These are phyloP conservation scores for Botrytis pseudocinerea DNA, from an alignment of 2,329 filamentous ascomycete genomes.

Conservation along the genomic window DNA sequence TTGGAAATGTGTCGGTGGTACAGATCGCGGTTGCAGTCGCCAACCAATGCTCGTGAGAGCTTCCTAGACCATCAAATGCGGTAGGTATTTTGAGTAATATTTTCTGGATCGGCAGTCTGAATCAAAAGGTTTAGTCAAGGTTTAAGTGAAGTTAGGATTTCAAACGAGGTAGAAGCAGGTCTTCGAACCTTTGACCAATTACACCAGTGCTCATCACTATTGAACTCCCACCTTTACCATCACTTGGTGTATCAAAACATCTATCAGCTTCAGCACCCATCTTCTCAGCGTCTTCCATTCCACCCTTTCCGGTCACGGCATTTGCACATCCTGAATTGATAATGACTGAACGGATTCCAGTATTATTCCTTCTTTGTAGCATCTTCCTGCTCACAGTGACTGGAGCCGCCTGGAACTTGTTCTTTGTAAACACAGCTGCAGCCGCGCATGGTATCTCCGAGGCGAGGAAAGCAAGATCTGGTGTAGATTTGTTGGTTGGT, in stretches of 20 bases:
- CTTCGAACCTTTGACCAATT: conserved; percentile 77
- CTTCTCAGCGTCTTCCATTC: conserved; percentile 79
- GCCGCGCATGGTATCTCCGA: conserved; percentile 85
- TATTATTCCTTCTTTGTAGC: conserved; percentile 63
- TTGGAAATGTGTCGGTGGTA: conserved; percentile 97
- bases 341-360: conserved; percentile 76
- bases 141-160: background rate
- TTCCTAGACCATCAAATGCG: conserved; percentile 69
- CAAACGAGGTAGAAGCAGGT: background rate
- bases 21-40: conserved; percentile 85
- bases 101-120: conserved; percentile 82
- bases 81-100: conserved; percentile 81
- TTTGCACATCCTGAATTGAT: conserved; percentile 97
- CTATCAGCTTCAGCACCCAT: conserved; percentile 82
- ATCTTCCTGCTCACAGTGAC: conserved; percentile 81
- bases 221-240: conserved; percentile 58
- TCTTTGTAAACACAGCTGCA: conserved; percentile 94
- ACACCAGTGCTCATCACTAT: conserved; percentile 98
- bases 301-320: conserved; percentile 89
- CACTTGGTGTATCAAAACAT: conserved; percentile 51
- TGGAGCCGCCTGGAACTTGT: conserved; percentile 96
- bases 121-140: conserved; percentile 11
- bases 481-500: conserved; percentile 84
- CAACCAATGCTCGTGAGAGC: conserved; percentile 81
- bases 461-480: conserved; percentile 84